Evolutionary conservation across 257 asterid species (phyloP).

Genomic region (Scutellaria baicalensis): DNA sequence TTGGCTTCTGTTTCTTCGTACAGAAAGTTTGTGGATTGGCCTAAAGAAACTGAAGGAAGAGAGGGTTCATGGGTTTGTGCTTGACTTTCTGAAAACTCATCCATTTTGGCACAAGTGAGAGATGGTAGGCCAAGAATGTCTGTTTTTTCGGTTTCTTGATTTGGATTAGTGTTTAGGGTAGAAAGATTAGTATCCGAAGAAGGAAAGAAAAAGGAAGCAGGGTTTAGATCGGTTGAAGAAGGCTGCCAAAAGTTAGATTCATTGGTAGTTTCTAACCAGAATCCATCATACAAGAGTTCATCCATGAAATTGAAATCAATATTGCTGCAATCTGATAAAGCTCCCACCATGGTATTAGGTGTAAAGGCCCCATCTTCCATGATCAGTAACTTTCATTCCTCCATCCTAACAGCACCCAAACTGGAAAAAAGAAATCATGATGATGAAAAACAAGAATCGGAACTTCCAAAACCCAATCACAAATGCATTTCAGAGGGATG

Average conservation of each 20-base stretch:
- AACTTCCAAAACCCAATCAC: slow-evolving; percentile 41
- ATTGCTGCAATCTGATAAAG: slow-evolving; percentile 23
- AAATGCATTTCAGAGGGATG: slow-evolving; percentile 28
- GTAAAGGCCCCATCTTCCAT: slow-evolving; percentile 61
- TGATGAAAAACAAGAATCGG: slow-evolving; percentile 39
- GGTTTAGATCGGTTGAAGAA: slow-evolving; percentile 15
- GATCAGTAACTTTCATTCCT: slow-evolving; percentile 20
- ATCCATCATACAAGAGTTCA: slow-evolving; percentile 65
- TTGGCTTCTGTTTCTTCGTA: slow-evolving; percentile 32
- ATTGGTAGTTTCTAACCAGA: slow-evolving; percentile 67
- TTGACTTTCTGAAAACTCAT: slow-evolving; percentile 8
- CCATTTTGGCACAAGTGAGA: slow-evolving; percentile 21
- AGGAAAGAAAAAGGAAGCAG: slow-evolving; percentile 23
- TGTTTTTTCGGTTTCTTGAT: slow-evolving; percentile 26
- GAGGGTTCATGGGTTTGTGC: slow-evolving; percentile 15
- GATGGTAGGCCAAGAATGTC: not conserved
- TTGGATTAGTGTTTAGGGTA: slow-evolving; percentile 10
- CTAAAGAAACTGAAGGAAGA: slow-evolving; percentile 23
- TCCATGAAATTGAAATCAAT: slow-evolving; percentile 51
- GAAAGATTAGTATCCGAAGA: slow-evolving; percentile 18
- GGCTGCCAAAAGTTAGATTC: slow-evolving; percentile 58
- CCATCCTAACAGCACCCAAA: slow-evolving; percentile 12
- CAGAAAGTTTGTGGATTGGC: slow-evolving; percentile 20
- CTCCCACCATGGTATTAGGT: slow-evolving; percentile 29
- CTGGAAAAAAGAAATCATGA: slow-evolving; percentile 5